Percentiles rank a stretch among this genome's conserved stretches.
Evolutionary conservation across 129 eudicot genomes (phyloP).

Genomic region (Chrysanthemum makinoi): DNA sequence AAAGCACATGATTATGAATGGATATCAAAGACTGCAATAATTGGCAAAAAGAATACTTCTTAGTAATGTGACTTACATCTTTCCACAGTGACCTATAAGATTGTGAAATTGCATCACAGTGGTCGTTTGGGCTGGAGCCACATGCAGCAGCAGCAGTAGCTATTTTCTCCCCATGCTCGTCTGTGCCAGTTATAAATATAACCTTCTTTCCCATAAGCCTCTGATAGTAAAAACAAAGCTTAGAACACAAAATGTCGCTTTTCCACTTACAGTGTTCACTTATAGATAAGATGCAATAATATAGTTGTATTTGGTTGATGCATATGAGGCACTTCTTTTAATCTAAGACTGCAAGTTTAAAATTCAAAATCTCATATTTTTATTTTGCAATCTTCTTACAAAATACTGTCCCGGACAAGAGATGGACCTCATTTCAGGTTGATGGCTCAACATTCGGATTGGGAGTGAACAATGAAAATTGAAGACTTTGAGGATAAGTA

Average conservation of each 20-base stretch:
- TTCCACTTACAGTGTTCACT: no score
- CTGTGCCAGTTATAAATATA: conserved; percentile 89
- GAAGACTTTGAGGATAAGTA: no score
- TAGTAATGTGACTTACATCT: conserved; percentile 49
- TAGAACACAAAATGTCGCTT: background rate
- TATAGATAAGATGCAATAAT: no score
- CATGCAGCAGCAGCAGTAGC: conserved; percentile 87
- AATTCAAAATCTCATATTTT: no score
- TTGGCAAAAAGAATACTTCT: background rate
- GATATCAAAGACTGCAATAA: conserved; percentile 7
- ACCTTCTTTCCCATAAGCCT: conserved; percentile 86
- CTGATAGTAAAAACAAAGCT: conserved; percentile 39
- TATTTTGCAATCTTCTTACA: no score
- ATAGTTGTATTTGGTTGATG: no score
- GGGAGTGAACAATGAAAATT: no score
- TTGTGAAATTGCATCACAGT: conserved; percentile 79
- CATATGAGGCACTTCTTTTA: no score
- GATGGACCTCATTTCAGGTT: no score
- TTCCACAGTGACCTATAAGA: conserved; percentile 79
- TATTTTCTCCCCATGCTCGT: conserved; percentile 99
- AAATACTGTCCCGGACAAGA: no score
- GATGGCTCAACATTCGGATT: no score
- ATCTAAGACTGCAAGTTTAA: no score
- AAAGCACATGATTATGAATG: conserved; percentile 10
- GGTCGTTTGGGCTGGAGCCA: conserved; percentile 77